Conservation (phyloP, 176 grass and related monocot species). For the Luzula sylvatica region DNA sequence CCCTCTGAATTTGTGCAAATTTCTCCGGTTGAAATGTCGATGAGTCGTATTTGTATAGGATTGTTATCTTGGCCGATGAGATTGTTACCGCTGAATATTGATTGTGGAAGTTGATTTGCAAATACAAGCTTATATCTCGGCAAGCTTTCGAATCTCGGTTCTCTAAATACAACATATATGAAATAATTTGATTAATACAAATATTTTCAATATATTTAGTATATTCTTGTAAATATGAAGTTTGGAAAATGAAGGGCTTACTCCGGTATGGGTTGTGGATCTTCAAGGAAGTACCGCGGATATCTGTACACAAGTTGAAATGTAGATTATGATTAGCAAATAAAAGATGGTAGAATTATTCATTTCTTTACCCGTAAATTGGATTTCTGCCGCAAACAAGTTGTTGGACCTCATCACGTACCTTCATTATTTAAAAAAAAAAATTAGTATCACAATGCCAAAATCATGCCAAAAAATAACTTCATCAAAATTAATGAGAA, state of each 20-base stretch:
- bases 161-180: slow-evolving; percentile 36
- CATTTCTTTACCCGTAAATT: slow-evolving; percentile 36
- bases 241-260: slow-evolving; percentile 4
- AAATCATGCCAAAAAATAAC: slow-evolving; percentile 12
- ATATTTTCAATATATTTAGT: slow-evolving; percentile 3
- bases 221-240: slow-evolving; percentile 8
- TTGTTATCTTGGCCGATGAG: slow-evolving; percentile 55
- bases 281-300: slow-evolving; percentile 16
- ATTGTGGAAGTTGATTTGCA: slow-evolving; percentile 48
- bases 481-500: background rate
- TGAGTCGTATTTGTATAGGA: slow-evolving; percentile 45
- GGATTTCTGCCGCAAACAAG: slow-evolving; percentile 35
- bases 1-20: slow-evolving; percentile 35
- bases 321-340: background rate
- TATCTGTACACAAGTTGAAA: background rate
- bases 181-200: slow-evolving; percentile 28
- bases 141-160: slow-evolving; percentile 20
- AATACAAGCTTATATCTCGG: slow-evolving; percentile 58
- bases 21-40: slow-evolving; percentile 40
- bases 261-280: background rate
- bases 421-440: too few species aligned
- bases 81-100: slow-evolving; percentile 70
- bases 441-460: background rate
- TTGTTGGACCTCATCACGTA: slow-evolving; percentile 83
- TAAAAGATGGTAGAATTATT: slow-evolving; percentile 26